Conservation (phyloP, 169 alveolate genomes). For the Plasmodium gonderi region DNA sequence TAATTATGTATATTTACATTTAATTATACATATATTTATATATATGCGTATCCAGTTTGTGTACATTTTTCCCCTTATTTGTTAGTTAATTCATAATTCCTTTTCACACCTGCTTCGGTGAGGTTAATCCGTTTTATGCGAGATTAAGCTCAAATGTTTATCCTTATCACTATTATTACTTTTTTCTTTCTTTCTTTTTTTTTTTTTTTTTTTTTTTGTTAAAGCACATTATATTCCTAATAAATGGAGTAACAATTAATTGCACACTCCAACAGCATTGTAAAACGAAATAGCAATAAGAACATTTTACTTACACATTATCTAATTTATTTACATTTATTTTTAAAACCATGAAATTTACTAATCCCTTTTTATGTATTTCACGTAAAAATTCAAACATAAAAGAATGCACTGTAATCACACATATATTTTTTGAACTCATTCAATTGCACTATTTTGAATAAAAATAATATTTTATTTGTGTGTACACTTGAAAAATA, state of each 20-base stretch:
- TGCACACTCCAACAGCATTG: not conserved
- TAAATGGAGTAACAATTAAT: not conserved
- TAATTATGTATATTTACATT: not conserved
- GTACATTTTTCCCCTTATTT: not conserved
- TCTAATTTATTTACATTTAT: not conserved
- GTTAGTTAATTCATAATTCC: not conserved
- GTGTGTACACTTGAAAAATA: slow-evolving; percentile 40
- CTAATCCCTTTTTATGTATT: not conserved
- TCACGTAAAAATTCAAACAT: slow-evolving; percentile 15
- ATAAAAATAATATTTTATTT: not conserved
- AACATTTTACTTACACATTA: not conserved
- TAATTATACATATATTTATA: not conserved
- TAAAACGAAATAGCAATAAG: not conserved
- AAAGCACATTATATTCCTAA: not conserved
- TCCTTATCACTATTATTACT: slow-evolving; percentile 4
- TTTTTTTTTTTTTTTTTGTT: slow-evolving; percentile 25
- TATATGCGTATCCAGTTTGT: not conserved
- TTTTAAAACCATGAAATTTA: not conserved
- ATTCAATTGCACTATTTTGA: not conserved
- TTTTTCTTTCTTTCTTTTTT: not conserved
- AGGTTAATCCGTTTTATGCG: not conserved
- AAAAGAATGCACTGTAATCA: slow-evolving; percentile 64
- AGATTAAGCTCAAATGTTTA: slow-evolving; percentile 10
- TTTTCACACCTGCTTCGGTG: not conserved
- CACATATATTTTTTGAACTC: slow-evolving; percentile 18